Evolutionary conservation across 352 stramenopile species (phyloP).

Genomic region (Pythium volutum): DNA sequence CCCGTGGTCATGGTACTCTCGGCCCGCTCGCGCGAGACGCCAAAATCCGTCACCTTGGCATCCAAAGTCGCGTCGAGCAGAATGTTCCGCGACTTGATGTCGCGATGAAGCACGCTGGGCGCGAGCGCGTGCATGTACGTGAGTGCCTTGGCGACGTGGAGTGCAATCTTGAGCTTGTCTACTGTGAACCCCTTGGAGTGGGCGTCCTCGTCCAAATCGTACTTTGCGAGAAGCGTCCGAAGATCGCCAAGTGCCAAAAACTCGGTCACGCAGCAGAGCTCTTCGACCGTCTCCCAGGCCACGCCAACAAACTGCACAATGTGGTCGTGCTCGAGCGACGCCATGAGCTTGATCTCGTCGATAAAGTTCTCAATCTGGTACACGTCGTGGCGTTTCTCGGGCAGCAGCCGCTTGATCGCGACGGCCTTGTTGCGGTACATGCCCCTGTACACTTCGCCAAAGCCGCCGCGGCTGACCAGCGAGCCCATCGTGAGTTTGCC

Average conservation of each 20-base stretch:
- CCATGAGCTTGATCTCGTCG: constrained; percentile 56
- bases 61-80: constrained; percentile 7
- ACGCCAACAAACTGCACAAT: constrained; percentile 66
- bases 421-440: constrained; percentile 43
- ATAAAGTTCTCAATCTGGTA: constrained; percentile 51
- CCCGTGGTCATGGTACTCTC: constrained; percentile 15
- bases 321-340: constrained; percentile 51
- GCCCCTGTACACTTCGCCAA: constrained; percentile 45
- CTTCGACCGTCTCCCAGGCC: constrained; percentile 42
- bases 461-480: constrained; percentile 46
- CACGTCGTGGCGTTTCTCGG: constrained; percentile 44
- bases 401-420: constrained; percentile 60
- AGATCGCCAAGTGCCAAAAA: constrained; percentile 23
- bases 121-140: constrained; percentile 15
- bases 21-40: constrained; percentile 7
- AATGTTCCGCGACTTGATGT: constrained; percentile 19
- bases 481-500: constrained; percentile 37
- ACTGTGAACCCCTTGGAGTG: constrained; percentile 5
- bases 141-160: constrained; percentile 12
- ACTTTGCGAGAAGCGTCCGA: constrained; percentile 1
- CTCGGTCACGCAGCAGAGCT: constrained; percentile 26
- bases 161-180: constrained; percentile 20
- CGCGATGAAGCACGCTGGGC: constrained; percentile 8
- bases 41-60: constrained; percentile 19
- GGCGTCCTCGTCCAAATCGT: not conserved